Conservation (phyloP, 305 asterid genomes). For the Rubia balearica region DNA sequence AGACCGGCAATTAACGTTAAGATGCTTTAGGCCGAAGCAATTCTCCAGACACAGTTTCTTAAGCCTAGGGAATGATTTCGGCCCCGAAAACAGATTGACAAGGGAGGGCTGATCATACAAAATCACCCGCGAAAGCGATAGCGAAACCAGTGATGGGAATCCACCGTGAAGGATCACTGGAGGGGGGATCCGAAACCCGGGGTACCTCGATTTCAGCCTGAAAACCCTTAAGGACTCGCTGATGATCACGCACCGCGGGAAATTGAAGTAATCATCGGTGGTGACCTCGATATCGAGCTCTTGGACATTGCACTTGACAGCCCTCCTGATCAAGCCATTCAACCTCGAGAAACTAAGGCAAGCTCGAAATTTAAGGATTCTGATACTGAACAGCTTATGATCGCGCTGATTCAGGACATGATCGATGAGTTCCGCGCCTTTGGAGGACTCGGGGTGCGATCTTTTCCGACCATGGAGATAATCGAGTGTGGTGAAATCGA, state of each 20-base stretch:
- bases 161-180: conserved; percentile 45
- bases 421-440: conserved; percentile 33
- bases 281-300: conserved; percentile 68
- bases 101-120: conserved; percentile 48
- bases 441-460: conserved; percentile 16
- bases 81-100: conserved; percentile 37
- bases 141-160: conserved; percentile 32
- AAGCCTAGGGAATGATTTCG: conserved; percentile 57
- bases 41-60: conserved; percentile 47
- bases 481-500: conserved; percentile 52
- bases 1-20: conserved; percentile 40
- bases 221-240: conserved; percentile 42
- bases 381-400: conserved; percentile 35
- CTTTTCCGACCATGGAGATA: conserved; percentile 8
- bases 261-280: conserved; percentile 55
- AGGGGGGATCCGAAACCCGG: conserved; percentile 79
- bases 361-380: conserved; percentile 48
- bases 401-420: conserved; percentile 44
- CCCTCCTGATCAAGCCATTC: conserved; percentile 44
- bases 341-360: conserved; percentile 46
- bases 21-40: conserved; percentile 45
- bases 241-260: conserved; percentile 47
- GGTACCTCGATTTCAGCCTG: conserved; percentile 46
- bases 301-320: conserved; percentile 56
- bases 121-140: conserved; percentile 49